Base-by-base conservation (phyloP, 768 basidiomycete genomes). In the Hirschioporus abietinus region DNA sequence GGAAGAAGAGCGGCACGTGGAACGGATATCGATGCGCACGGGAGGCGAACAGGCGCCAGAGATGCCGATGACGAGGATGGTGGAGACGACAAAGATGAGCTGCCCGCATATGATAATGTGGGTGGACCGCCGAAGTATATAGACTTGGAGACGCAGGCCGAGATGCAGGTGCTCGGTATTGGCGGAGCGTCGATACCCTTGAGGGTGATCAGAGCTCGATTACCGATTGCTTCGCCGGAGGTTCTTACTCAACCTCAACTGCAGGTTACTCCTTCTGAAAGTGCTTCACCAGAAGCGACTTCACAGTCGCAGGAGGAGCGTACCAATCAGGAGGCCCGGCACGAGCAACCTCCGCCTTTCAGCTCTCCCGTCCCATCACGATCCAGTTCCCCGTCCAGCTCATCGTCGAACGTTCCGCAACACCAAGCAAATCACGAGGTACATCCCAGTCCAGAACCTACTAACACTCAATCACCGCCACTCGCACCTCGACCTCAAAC, bases 51-150 rank as follows among this genome's bases (percentile, higher is more conserved):
- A 8, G 72, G 70, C 8, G 65, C 68, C 0, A 57, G 62, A 6
- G 73, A 75, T 17, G 72, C 78, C 52, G 77, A 77, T 63, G 78
- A 77, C 25, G 70, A 68, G 20, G 71, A 70, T 12, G 67, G 27
- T 18, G 63, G 75, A 65, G 72, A 74, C 0, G 80, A 81, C 67
- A 84, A 84, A 68, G 84, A 85, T 35, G 66, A 71, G 0, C 76
- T 85, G 26, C 84, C 84, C 8, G 81, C 83, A 5, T 85, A 85
- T 60, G 80, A 84, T 59, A 72, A 68, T 17, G 63, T 72, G 15
- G 83, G 83, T 34, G 76, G 81, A 10, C 84, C 83, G 27, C 84
- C 84, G 27, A 82, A 79, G 65, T 85, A 85, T 69, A 42, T 71
- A 0, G 79, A 79, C 24, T 25, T 42, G 27, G 60, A 58, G 9